Conservation (phyloP, 139 green algal genomes). For the Pseudopediastrum boryanum region DNA sequence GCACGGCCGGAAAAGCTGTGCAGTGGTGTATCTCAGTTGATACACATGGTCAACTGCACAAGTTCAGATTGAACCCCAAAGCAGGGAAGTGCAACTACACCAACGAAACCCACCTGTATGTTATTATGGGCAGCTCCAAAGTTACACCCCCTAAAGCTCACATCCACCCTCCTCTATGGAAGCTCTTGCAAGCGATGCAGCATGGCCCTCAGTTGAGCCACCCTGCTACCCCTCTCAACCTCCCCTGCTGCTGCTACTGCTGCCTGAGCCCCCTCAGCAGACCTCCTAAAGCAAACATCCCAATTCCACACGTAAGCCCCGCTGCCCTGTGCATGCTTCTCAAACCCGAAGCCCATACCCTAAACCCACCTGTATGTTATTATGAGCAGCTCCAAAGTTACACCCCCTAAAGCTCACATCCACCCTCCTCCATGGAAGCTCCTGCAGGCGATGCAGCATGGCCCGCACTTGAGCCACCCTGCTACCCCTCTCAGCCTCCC, state of each 20-base stretch:
- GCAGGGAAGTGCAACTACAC: background rate
- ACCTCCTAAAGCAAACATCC: background rate
- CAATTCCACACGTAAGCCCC: background rate
- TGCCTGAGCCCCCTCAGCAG: background rate
- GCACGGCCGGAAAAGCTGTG: background rate
- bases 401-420: slow-evolving; percentile 70
- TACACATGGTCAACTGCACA: background rate
- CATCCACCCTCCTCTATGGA: slow-evolving; percentile 80
- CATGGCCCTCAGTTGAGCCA: slow-evolving; percentile 43
- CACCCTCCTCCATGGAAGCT: slow-evolving; percentile 77
- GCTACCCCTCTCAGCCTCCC: background rate
- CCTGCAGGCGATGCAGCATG: slow-evolving; percentile 60
- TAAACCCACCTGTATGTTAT: background rate
- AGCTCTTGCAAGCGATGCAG: slow-evolving; percentile 61
- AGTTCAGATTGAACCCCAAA: background rate
- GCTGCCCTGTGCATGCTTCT: background rate
- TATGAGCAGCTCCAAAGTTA: slow-evolving; percentile 24
- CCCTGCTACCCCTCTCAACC: background rate
- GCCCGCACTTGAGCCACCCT: slow-evolving; percentile 29
- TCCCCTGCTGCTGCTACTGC: background rate
- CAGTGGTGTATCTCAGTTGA: background rate
- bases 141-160: slow-evolving; percentile 35
- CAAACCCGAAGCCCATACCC: background rate
- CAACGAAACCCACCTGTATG: slow-evolving; percentile 71
- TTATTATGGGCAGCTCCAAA: slow-evolving; percentile 62